These are phyloP conservation scores for Brassica napus DNA, from an alignment of 345 rosid genomes.

Conservation along the genomic window DNA sequence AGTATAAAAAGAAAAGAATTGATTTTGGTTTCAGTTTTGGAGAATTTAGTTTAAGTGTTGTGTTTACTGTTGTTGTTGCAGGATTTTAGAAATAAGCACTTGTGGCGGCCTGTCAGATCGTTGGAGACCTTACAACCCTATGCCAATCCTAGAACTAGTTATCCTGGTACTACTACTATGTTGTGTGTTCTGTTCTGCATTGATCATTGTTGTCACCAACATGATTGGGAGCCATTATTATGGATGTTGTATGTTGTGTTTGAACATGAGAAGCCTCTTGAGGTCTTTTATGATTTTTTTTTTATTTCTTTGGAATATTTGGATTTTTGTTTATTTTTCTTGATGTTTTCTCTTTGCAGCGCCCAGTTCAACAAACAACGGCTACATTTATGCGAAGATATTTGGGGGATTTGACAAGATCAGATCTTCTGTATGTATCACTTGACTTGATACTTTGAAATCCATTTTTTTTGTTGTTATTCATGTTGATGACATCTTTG, in stretches of 20 bases:
- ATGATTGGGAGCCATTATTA: no score
- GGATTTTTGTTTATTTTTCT: conserved; percentile 2
- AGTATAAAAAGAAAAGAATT: not conserved
- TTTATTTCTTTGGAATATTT: not conserved
- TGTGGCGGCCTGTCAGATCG: conserved; percentile 81
- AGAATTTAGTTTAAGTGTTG: not conserved
- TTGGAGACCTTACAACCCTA: conserved; percentile 80
- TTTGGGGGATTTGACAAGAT: conserved; percentile 95
- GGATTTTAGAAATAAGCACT: conserved; percentile 58
- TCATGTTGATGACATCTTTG: conserved; percentile 48
- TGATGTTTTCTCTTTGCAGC: conserved; percentile 46
- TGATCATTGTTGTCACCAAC: no score
- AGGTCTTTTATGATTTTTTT: not conserved
- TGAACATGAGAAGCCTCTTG: conserved; percentile 5
- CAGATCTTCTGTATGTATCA: conserved; percentile 66
- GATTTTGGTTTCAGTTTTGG: not conserved
- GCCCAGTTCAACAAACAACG: conserved; percentile 56
- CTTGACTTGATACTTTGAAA: conserved; percentile 12
- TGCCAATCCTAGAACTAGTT: conserved; percentile 80
- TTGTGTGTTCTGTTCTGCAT: not conserved
- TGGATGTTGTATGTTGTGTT: conserved; percentile 12
- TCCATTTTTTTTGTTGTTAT: conserved; percentile 5
- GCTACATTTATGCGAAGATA: conserved; percentile 87
- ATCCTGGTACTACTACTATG: conserved; percentile 69
- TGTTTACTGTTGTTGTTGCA: conserved; percentile 32